Evolutionary conservation across 768 basidiomycete species (phyloP).

Genomic region (Boletus tylopilopsis): DNA sequence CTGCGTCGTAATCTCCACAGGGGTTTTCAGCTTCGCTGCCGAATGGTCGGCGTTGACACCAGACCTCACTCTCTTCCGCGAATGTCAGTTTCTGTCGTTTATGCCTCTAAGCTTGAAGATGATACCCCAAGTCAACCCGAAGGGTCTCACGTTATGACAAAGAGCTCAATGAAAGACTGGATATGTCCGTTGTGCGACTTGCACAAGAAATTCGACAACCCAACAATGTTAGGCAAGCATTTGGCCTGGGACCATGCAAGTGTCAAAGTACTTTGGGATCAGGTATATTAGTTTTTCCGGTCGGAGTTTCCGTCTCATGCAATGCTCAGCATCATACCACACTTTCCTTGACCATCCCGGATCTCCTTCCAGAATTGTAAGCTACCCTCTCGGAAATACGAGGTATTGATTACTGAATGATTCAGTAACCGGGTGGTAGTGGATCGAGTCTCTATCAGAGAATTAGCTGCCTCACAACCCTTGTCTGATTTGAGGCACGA

Average conservation of each 20-base stretch:
- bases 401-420: neutral
- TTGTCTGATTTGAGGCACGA: neutral
- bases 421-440: slow-evolving; percentile 2
- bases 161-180: slow-evolving; percentile 35
- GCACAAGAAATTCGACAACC: slow-evolving; percentile 40
- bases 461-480: slow-evolving; percentile 1
- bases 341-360: slow-evolving; percentile 18
- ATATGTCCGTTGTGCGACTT: slow-evolving; percentile 54
- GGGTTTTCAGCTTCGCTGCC: slow-evolving; percentile 48
- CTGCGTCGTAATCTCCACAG: slow-evolving; percentile 46
- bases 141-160: slow-evolving; percentile 11
- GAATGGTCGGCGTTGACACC: slow-evolving; percentile 33
- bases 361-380: slow-evolving; percentile 9
- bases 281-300: slow-evolving; percentile 15
- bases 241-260: slow-evolving; percentile 46
- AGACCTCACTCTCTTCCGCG: slow-evolving; percentile 16
- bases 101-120: slow-evolving; percentile 11
- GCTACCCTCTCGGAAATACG: neutral
- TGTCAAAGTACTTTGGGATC: slow-evolving; percentile 38
- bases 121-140: slow-evolving; percentile 4
- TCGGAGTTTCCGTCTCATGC: neutral
- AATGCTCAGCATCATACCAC: slow-evolving; percentile 10
- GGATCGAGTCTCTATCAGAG: slow-evolving; percentile 1
- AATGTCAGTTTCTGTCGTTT: slow-evolving; percentile 24
- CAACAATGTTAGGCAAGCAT: slow-evolving; percentile 45